phyloP scores from a whole-genome alignment of 805 yeast genomes.

The Maudiozyma barnettii region DNA sequence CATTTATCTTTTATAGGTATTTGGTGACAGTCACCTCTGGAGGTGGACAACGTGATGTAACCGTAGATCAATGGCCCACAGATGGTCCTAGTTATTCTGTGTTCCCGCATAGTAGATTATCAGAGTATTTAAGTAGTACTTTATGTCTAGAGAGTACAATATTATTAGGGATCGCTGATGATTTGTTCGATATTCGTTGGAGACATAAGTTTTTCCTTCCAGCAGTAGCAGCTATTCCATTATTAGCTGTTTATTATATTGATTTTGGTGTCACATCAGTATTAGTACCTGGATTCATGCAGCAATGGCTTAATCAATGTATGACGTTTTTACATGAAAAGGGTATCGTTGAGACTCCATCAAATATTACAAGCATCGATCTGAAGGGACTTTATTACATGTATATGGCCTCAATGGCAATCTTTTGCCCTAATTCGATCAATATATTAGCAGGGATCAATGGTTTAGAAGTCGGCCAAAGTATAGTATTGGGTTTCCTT shows the following conservation, averaged over 20 bases:
- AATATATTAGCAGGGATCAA: conserved; percentile 94
- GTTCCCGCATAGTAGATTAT: conserved; percentile 75
- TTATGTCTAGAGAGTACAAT: conserved; percentile 77
- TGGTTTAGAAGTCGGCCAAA: conserved; percentile 94
- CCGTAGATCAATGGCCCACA: conserved; percentile 9
- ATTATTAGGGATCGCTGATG: conserved; percentile 84
- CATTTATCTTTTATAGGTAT: conserved; percentile 74
- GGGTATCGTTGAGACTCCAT: conserved; percentile 11
- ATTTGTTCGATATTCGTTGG: conserved; percentile 93
- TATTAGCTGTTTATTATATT: conserved; percentile 81
- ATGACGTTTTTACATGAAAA: neutral
- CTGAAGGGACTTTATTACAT: conserved; percentile 70
- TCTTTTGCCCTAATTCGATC: conserved; percentile 92
- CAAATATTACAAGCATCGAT: conserved; percentile 39
- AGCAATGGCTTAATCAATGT: conserved; percentile 24
- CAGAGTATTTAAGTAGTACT: conserved; percentile 79
- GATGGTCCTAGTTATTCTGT: conserved; percentile 4
- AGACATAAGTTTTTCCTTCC: conserved; percentile 94
- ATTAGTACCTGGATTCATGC: conserved; percentile 64
- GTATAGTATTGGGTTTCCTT: conserved; percentile 63
- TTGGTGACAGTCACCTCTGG: conserved; percentile 51
- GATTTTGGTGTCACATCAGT: conserved; percentile 90
- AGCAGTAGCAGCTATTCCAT: conserved; percentile 86
- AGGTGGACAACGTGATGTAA: conserved; percentile 41
- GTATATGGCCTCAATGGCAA: conserved; percentile 87